Evolutionary conservation across 2,329 filamentous ascomycete genomes (phyloP).

Genomic region (Fusarium sp.): DNA sequence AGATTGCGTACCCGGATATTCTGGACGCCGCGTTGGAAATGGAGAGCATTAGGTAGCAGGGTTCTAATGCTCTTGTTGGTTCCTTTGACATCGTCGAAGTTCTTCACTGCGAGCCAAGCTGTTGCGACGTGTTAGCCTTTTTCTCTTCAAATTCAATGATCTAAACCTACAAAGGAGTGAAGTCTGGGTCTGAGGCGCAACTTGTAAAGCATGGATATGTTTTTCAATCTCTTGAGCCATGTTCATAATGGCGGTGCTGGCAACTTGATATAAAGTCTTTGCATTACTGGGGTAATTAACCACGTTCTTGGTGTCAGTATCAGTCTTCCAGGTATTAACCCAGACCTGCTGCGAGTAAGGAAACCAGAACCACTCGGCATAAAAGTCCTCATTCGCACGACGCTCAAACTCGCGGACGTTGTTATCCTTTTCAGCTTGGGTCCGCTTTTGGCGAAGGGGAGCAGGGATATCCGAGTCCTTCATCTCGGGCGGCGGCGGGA

Average conservation of each 20-base stretch:
- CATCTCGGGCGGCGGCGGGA: background rate
- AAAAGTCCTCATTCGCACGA: background rate
- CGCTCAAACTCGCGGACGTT: background rate
- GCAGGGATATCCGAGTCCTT: background rate
- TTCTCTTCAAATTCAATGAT: fast-evolving
- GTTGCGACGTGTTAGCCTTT: background rate
- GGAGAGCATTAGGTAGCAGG: background rate
- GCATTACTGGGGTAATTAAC: background rate
- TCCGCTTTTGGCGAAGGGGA: background rate
- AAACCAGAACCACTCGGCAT: background rate
- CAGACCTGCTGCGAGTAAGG: background rate
- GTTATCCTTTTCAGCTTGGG: background rate
- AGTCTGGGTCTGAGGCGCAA: background rate
- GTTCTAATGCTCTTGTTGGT: background rate
- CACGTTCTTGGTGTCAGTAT: background rate
- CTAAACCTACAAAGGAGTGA: background rate
- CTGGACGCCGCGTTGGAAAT: background rate
- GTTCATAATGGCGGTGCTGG: background rate
- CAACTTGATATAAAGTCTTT: background rate
- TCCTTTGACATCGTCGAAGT: background rate
- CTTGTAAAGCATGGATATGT: background rate
- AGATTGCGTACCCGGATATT: background rate
- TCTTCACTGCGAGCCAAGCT: background rate
- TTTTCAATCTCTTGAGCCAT: background rate
- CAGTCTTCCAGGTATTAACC: background rate